Percentiles rank a stretch among this genome's conserved stretches.
Conservation (phyloP, 306 rosid genomes). For the Betula pendula region DNA sequence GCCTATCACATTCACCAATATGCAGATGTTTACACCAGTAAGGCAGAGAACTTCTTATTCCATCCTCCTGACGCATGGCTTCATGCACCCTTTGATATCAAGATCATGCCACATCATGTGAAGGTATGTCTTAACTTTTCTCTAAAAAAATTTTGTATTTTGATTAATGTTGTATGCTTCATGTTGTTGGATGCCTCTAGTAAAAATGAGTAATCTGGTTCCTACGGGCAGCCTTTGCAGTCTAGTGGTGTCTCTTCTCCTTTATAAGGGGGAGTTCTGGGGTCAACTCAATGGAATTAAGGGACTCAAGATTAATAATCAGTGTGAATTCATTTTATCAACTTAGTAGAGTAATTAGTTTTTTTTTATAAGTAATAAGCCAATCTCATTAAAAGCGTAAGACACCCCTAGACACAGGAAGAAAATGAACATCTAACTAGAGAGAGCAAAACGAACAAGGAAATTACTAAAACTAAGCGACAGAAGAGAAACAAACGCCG, state of each 20-base stretch:
- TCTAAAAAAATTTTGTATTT: not conserved
- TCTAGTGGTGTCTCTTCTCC: not conserved
- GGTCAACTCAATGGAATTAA: not conserved
- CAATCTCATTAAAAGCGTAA: no score
- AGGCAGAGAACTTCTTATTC: slow-evolving; percentile 85
- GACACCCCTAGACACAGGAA: no score
- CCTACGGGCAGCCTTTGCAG: not conserved
- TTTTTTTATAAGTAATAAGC: no score
- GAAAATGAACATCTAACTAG: no score
- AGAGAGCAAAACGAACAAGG: no score
- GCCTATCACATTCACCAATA: slow-evolving; percentile 93
- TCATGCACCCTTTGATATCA: slow-evolving; percentile 87
- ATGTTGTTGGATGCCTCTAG: slow-evolving; percentile 7
- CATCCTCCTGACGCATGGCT: slow-evolving; percentile 94
- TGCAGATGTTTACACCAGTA: slow-evolving; percentile 98
- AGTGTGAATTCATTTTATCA: not conserved
- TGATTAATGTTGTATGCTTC: slow-evolving; percentile 5
- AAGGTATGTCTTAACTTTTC: slow-evolving; percentile 55
- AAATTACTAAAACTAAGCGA: no score
- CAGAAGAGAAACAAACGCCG: no score
- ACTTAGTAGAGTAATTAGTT: not conserved
- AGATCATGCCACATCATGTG: slow-evolving; percentile 96
- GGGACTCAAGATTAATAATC: not conserved
- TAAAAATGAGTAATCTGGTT: not conserved
- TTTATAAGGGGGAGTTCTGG: not conserved